Conservation (phyloP, 768 basidiomycete genomes). For the Lyophyllum semitale region DNA sequence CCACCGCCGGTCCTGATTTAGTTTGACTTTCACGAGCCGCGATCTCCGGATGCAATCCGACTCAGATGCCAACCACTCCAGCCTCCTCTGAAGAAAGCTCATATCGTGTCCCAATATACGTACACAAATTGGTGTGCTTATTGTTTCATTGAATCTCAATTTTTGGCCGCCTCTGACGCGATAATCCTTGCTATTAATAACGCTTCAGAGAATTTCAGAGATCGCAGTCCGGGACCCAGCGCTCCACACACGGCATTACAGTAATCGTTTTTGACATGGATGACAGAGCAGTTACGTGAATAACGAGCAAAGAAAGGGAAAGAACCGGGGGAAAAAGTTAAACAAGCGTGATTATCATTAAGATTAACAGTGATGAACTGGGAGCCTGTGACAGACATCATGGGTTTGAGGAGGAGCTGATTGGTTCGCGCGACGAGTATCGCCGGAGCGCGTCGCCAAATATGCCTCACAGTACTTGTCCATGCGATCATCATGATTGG, state of each 20-base stretch:
- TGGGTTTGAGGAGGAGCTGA: not conserved
- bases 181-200: not conserved
- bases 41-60: not conserved
- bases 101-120: no score
- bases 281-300: not conserved
- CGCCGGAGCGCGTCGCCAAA: not conserved
- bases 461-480: no score
- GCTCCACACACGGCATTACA: not conserved
- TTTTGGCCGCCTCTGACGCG: no score
- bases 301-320: not conserved
- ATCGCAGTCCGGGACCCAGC: not conserved
- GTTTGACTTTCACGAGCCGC: not conserved
- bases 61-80: not conserved
- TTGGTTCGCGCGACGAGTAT: not conserved
- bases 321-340: not conserved
- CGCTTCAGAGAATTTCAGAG: not conserved
- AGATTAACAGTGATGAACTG: not conserved
- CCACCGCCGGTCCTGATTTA: not conserved
- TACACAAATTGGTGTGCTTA: no score
- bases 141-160: no score
- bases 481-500: no score
- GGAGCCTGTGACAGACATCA: not conserved
- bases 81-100: not conserved
- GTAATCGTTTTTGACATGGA: not conserved
- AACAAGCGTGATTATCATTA: not conserved